A percentile compares a stretch with the other conserved stretches of the same genome.
Evolutionary conservation across 306 rosid genomes (phyloP).

Genomic region (Mimosa bimucronata): DNA sequence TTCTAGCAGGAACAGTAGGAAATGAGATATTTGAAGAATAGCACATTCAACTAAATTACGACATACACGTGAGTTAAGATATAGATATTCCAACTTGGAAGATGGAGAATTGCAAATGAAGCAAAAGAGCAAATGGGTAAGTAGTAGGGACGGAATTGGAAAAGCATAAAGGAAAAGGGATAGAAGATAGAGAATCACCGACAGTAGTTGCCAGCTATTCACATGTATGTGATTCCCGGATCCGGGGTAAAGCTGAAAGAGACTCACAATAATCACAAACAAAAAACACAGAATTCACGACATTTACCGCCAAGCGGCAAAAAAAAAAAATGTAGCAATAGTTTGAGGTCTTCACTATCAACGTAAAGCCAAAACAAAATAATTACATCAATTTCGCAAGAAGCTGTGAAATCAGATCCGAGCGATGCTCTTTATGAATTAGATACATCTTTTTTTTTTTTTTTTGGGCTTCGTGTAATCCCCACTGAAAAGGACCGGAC

Average conservation of each 20-base stretch:
- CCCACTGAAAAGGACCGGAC: not conserved
- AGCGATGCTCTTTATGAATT: slow-evolving; percentile 9
- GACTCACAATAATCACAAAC: slow-evolving; percentile 31
- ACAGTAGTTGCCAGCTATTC: slow-evolving; percentile 34
- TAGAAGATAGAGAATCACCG: slow-evolving; percentile 34
- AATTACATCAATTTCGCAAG: not conserved
- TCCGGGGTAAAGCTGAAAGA: not conserved
- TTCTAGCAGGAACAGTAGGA: slow-evolving; percentile 1
- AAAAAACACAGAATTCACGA: slow-evolving; percentile 6
- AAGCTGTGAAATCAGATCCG: not conserved
- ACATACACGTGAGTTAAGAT: not conserved
- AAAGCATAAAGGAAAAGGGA: not conserved
- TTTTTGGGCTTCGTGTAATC: not conserved
- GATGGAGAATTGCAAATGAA: not conserved
- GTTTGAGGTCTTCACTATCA: not conserved
- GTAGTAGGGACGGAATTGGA: not conserved
- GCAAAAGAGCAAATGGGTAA: slow-evolving; percentile 16
- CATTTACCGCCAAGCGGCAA: not conserved
- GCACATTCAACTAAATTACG: not conserved
- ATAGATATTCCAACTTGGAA: slow-evolving; percentile 10
- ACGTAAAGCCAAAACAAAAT: not conserved
- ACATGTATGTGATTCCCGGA: not conserved
- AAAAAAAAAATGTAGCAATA: not conserved
- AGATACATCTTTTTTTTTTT: no score
- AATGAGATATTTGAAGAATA: slow-evolving; percentile 6